Evolutionary conservation across 2,329 filamentous ascomycete genomes (phyloP).

Genomic region (Claviceps pazoutovae): DNA sequence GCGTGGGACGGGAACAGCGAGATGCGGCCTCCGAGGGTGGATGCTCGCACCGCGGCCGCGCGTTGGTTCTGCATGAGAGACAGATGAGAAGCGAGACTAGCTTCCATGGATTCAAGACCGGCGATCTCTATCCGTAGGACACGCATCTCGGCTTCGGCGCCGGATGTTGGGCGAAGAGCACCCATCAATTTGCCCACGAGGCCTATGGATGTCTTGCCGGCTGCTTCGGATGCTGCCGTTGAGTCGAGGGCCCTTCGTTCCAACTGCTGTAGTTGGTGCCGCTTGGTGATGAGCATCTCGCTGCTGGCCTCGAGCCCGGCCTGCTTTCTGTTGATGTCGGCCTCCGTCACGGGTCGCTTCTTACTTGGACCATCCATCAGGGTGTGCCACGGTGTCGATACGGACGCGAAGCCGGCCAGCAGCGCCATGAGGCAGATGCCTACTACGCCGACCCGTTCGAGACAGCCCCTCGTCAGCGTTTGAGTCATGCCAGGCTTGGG

Average conservation of each 20-base stretch:
- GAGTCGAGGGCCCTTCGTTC: constrained; percentile 39
- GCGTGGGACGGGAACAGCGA: constrained; percentile 47
- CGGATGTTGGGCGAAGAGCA: constrained; percentile 49
- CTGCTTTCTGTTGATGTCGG: constrained; percentile 63
- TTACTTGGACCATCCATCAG: constrained; percentile 48
- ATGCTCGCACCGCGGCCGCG: constrained; percentile 49
- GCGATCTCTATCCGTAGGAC: constrained; percentile 60
- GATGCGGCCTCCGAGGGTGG: constrained; percentile 52
- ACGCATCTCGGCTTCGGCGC: constrained; percentile 46
- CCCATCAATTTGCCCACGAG: constrained; percentile 64
- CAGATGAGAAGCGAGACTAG: constrained; percentile 52
- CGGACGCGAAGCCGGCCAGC: constrained; percentile 79
- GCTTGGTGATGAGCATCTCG: constrained; percentile 66
- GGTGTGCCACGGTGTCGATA: constrained; percentile 75
- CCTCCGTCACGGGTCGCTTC: constrained; percentile 51
- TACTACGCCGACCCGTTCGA: constrained; percentile 66
- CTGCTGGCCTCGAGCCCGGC: constrained; percentile 64
- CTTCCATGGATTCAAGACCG: constrained; percentile 68
- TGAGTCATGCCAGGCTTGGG: constrained; percentile 19
- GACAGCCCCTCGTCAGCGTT: constrained; percentile 36
- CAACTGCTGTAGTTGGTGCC: constrained; percentile 55
- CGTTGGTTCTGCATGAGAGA: constrained; percentile 48
- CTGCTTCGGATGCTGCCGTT: constrained; percentile 28
- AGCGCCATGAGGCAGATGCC: constrained; percentile 78
- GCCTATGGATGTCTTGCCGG: constrained; percentile 23